These are phyloP conservation scores for Nakazawaea pomicola DNA, from an alignment of 805 yeast genomes.

Conservation along the genomic window DNA sequence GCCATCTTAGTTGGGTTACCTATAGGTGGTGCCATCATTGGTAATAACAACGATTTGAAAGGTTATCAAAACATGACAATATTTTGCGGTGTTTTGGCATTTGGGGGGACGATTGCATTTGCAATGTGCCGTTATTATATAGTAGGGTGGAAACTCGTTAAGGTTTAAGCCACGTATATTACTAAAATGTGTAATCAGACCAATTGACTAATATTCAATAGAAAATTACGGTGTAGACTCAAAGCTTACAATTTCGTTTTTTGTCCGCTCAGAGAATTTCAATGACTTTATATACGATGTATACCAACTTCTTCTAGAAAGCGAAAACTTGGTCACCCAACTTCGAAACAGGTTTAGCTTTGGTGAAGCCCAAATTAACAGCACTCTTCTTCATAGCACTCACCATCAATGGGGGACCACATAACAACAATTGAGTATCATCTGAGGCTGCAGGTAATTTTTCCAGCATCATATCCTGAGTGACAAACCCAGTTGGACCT, in stretches of 20 bases:
- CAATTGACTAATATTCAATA: too few species aligned
- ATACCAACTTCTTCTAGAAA: constrained; percentile 36
- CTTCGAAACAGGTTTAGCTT: constrained; percentile 86
- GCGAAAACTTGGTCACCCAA: constrained; percentile 88
- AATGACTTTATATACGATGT: not conserved
- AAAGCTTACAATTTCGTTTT: too few species aligned
- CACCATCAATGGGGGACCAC: constrained; percentile 95
- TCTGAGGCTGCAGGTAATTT: constrained; percentile 57
- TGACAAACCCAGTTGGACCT: constrained; percentile 77
- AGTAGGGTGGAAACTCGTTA: constrained; percentile 6
- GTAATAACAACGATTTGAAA: constrained; percentile 1
- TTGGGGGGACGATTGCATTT: constrained; percentile 2
- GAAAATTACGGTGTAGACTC: too few species aligned
- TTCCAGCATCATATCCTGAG: constrained; percentile 63
- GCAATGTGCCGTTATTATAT: constrained; percentile 4
- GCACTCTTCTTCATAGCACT: constrained; percentile 80
- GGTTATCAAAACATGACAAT: constrained; percentile 12
- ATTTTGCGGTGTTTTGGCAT: constrained; percentile 8
- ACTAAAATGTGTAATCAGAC: too few species aligned
- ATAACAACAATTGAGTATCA: constrained; percentile 68
- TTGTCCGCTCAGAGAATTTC: too few species aligned
- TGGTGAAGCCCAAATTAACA: constrained; percentile 64
- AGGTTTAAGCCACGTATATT: too few species aligned
- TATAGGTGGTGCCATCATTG: constrained; percentile 25
- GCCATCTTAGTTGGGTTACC: constrained; percentile 44